A percentile compares a stretch with the other conserved stretches of the same genome.
These are phyloP conservation scores for Carex kokanica DNA, from an alignment of 176 grass and related monocot genomes.

Conservation along the genomic window DNA sequence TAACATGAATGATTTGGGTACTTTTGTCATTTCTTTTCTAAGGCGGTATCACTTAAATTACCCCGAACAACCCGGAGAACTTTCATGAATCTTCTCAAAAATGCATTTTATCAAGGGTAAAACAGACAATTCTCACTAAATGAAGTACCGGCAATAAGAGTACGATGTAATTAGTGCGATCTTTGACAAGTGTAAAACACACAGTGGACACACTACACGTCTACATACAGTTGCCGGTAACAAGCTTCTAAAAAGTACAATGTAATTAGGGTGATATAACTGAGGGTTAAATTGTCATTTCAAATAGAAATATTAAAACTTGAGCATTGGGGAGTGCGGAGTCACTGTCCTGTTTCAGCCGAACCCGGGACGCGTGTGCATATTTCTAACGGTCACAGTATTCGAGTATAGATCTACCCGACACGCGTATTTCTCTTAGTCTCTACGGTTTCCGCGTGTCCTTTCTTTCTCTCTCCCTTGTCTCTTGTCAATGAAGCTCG, in stretches of 20 bases:
- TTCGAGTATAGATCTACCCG: background rate
- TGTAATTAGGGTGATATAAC: background rate
- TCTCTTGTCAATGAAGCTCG: background rate
- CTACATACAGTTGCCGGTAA: background rate
- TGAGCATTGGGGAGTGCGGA: background rate
- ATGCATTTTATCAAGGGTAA: background rate
- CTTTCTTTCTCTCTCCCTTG: background rate
- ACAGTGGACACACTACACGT: background rate
- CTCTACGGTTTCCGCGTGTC: background rate
- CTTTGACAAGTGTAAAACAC: background rate
- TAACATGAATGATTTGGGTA: background rate
- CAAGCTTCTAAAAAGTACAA: background rate
- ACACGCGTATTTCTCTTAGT: conserved; percentile 23
- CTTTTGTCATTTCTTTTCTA: background rate
- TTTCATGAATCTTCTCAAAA: background rate
- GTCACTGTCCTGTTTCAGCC: background rate
- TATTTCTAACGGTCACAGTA: background rate
- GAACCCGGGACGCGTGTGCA: background rate
- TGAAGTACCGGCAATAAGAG: background rate
- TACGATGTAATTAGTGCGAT: too few species aligned
- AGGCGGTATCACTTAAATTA: background rate
- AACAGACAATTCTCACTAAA: background rate
- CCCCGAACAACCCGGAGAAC: background rate
- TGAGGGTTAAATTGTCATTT: background rate
- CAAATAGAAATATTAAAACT: background rate